Conservation (phyloP, 1,139 yeast species). For the Pichiaceae sp. region DNA sequence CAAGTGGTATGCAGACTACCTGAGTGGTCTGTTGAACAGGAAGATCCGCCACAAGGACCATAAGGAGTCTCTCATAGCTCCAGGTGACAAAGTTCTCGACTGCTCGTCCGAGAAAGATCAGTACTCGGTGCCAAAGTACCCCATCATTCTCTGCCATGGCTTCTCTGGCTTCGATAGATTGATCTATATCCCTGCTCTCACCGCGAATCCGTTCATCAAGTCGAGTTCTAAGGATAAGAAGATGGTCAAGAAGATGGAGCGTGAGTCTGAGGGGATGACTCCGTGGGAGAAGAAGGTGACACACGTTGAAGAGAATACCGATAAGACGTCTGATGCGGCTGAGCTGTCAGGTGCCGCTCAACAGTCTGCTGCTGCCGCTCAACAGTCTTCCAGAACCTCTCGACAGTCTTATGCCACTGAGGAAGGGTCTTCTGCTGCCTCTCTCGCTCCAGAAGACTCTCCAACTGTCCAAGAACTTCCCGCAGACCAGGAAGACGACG, state of each 20-base stretch:
- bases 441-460: background rate
- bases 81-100: constrained; percentile 1
- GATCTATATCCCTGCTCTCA: constrained; percentile 8
- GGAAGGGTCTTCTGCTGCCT: background rate
- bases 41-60: no score
- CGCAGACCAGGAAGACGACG: constrained; percentile 21
- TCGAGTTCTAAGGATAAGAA: constrained; percentile 1
- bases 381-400: background rate
- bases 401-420: no score
- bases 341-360: background rate
- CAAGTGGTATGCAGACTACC: background rate
- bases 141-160: constrained; percentile 15
- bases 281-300: no score
- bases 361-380: background rate
- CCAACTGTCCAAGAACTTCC: constrained; percentile 19
- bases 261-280: no score
- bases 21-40: background rate
- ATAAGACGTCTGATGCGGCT: background rate
- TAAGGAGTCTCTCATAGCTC: background rate
- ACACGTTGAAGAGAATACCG: no score
- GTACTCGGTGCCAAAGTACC: constrained; percentile 19
- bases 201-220: background rate
- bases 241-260: constrained; percentile 1
- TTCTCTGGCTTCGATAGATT: constrained; percentile 17
- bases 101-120: constrained; percentile 14